Evolutionary conservation across 2,329 filamentous ascomycete genomes (phyloP).

Genomic region (Fusarium sp.): DNA sequence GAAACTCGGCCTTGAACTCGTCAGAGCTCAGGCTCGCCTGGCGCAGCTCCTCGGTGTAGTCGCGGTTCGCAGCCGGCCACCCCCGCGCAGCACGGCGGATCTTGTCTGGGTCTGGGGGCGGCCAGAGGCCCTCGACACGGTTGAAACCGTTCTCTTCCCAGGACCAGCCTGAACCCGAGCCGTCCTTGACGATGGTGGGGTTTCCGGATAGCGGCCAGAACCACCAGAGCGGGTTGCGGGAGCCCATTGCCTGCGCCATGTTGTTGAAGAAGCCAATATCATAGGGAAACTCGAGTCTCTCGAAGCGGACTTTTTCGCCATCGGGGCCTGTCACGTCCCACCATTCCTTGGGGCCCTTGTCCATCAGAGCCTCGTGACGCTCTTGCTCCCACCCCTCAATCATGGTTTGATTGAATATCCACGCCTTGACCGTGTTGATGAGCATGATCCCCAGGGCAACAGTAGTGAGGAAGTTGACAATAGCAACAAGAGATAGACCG

Average conservation of each 20-base stretch:
- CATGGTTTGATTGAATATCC: conserved; percentile 76
- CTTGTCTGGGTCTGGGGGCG: conserved; percentile 70
- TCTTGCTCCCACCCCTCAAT: conserved; percentile 83
- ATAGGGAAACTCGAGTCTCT: conserved; percentile 81
- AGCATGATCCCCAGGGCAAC: conserved; percentile 73
- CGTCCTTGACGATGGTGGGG: conserved; percentile 53
- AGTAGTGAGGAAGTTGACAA: conserved; percentile 66
- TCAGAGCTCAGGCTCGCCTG: conserved; percentile 53
- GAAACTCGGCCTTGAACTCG: conserved; percentile 60
- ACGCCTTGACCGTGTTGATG: conserved; percentile 66
- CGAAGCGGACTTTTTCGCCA: conserved; percentile 58
- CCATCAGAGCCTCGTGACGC: conserved; percentile 66
- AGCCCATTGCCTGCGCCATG: conserved; percentile 79
- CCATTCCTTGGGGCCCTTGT: conserved; percentile 57
- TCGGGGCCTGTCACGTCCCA: conserved; percentile 52
- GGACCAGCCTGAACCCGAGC: conserved; percentile 60
- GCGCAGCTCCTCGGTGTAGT: conserved; percentile 47
- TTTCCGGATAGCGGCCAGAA: conserved; percentile 70
- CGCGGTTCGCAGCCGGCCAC: conserved; percentile 53
- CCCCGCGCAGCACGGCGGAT: conserved; percentile 54
- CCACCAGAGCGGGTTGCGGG: conserved; percentile 71
- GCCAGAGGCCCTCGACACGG: conserved; percentile 67
- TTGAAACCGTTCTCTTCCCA: conserved; percentile 85
- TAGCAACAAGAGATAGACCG: conserved; percentile 66
- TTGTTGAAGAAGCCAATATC: conserved; percentile 80